Evolutionary conservation across 2,329 filamentous ascomycete species (phyloP).

Genomic region (Ophiosphaerella korrae): DNA sequence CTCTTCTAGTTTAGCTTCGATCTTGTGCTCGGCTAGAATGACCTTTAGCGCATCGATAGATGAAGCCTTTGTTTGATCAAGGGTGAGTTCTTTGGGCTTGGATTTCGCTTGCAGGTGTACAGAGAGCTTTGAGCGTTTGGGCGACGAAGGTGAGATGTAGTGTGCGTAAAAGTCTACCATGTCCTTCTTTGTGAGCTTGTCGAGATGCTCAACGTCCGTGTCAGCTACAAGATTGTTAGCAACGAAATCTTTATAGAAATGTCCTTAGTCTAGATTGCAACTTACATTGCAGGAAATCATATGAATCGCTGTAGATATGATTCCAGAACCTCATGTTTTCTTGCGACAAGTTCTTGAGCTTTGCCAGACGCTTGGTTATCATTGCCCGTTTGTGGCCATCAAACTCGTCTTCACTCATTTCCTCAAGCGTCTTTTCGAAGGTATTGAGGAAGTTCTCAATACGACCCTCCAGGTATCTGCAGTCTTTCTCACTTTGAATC

Average conservation of each 20-base stretch:
- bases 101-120: constrained; percentile 82
- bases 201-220: constrained; percentile 76
- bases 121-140: constrained; percentile 77
- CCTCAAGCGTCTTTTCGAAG: constrained; percentile 68
- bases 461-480: constrained; percentile 81
- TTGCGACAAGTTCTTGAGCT: constrained; percentile 86
- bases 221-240: constrained; percentile 59
- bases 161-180: constrained; percentile 78
- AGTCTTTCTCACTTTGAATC: constrained; percentile 88
- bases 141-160: constrained; percentile 76
- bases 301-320: constrained; percentile 83
- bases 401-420: constrained; percentile 84
- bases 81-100: constrained; percentile 42
- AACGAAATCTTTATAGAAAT: not conserved
- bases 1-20: constrained; percentile 49
- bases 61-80: constrained; percentile 51
- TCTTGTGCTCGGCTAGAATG: constrained; percentile 55
- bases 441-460: constrained; percentile 82
- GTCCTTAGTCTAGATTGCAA: constrained; percentile 14
- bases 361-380: constrained; percentile 84
- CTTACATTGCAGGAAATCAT: constrained; percentile 86
- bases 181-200: constrained; percentile 75
- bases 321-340: constrained; percentile 84
- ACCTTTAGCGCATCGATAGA: constrained; percentile 45
- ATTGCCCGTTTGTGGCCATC: constrained; percentile 89